Base-by-base conservation (phyloP, 306 rosid genomes). In the Sicyos baderoa region DNA sequence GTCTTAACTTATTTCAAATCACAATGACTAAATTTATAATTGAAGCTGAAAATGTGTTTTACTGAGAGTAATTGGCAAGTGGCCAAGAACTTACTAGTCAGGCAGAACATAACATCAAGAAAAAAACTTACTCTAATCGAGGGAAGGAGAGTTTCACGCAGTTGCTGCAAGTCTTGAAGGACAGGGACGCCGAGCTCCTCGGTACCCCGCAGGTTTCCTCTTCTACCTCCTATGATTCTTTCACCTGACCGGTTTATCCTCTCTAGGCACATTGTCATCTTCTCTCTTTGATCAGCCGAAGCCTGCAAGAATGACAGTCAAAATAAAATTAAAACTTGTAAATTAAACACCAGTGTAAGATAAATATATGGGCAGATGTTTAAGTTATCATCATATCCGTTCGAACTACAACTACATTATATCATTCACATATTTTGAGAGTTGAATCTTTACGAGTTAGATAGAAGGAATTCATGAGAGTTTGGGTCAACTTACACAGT, bases 111-210 rank as follows among this genome's bases (percentile, higher is more conserved):
- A 57, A 27, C 1, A 55, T 45, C 45, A 60, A 32, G 52, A 42
- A 27, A 72, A 72, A 48, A 18, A 21, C 76, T 25, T 72, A 72
- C 76, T 72, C 54, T 59, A 17, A 59, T 59, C 17, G 59, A 50
- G 49, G 59, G 76, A 29, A 5, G 2, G 35, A 29, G 4, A 37
- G 76, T 72, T 72, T 72, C 70, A 0, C 70, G 70, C 50, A 59
- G 76, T 61, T 72, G 70, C n/a, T 72, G 76, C 70, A 72, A 72
- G 70, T 72, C 76, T 35, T 72, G 70, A 25, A 72, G 76, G 60
- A 72, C 49, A 0, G 70, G 60, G 49, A 72, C 76, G 7, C 76
- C 76, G 15, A 59, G 70, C 50, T 72, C 76, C 40, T 72, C 76
- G 2, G 60, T 72, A 58, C 48, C 59, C 76, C 48, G 17, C 59